phyloP scores from a whole-genome alignment of 2,329 filamentous ascomycete genomes.

The Boeremia lycopersici region DNA sequence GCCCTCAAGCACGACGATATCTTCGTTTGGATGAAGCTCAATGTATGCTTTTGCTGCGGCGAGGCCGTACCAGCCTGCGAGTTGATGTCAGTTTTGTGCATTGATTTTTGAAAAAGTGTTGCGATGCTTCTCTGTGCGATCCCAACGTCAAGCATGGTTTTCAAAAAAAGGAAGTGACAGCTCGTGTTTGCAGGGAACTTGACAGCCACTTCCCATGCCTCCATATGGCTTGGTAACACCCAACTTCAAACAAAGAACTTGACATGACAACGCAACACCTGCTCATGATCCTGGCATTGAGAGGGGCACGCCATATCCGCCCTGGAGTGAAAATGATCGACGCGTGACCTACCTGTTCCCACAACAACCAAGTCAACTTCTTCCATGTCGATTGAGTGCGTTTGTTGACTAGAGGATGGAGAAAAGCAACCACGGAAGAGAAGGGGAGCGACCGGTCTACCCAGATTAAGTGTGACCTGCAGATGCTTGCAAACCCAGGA shows the following conservation, averaged over 20 bases:
- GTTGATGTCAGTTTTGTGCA: background rate
- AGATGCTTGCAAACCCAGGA: background rate
- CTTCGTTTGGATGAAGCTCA: slow-evolving; percentile 48
- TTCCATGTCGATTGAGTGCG: slow-evolving; percentile 14
- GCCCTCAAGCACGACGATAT: slow-evolving; percentile 51
- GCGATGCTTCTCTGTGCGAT: background rate
- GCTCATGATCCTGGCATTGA: too few species aligned
- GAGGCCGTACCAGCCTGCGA: slow-evolving; percentile 41
- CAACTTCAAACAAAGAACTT: background rate
- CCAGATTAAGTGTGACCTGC: background rate
- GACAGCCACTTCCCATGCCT: background rate
- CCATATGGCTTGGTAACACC: background rate
- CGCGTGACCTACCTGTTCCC: slow-evolving; percentile 29
- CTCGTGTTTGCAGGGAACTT: background rate
- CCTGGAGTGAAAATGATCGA: background rate
- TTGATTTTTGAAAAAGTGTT: background rate
- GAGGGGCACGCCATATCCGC: background rate
- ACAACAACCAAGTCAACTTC: slow-evolving; percentile 30
- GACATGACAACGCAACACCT: background rate
- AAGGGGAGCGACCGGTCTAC: background rate
- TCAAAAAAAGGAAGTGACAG: slow-evolving; percentile 1
- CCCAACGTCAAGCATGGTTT: background rate
- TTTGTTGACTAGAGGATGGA: background rate
- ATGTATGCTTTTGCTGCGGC: slow-evolving; percentile 42
- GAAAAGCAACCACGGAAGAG: background rate